phyloP scores from a whole-genome alignment of 2,329 filamentous ascomycete species.

The Trichoderma cornu-damae region DNA sequence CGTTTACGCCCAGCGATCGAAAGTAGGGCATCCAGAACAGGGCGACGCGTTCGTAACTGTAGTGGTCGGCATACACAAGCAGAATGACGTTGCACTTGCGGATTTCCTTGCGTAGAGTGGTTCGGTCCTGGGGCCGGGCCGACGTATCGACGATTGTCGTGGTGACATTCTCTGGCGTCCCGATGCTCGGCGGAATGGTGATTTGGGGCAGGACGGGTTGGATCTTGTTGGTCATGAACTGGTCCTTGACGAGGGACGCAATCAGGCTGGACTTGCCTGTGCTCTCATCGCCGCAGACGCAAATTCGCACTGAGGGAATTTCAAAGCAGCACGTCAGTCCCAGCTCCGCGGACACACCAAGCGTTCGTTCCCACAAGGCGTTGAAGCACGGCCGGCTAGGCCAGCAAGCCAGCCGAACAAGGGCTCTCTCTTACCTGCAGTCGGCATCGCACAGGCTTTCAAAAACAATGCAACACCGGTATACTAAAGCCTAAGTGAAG shows the following conservation, averaged over 20 bases:
- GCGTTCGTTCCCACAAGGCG: background rate
- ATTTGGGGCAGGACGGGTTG: conserved; percentile 91
- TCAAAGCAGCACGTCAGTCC: background rate
- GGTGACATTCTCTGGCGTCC: conserved; percentile 92
- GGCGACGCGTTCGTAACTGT: conserved; percentile 95
- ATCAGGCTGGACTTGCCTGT: conserved; percentile 93
- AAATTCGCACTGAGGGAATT: conserved; percentile 67
- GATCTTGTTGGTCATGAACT: conserved; percentile 93
- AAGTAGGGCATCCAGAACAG: conserved; percentile 99
- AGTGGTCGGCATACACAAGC: conserved; percentile 95
- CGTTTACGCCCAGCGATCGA: conserved; percentile 94
- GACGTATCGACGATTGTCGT: conserved; percentile 98
- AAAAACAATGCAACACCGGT: background rate
- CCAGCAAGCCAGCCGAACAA: background rate
- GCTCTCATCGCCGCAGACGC: conserved; percentile 92
- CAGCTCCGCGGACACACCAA: background rate
- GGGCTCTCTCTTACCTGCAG: conserved; percentile 20
- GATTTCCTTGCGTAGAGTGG: conserved; percentile 85
- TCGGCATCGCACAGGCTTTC: conserved; percentile 25
- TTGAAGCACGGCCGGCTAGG: background rate
- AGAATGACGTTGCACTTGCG: conserved; percentile 96
- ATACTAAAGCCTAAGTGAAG: conserved; percentile 10
- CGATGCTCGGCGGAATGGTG: conserved; percentile 86
- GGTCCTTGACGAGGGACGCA: conserved; percentile 92
- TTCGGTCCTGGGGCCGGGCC: conserved; percentile 86